Conservation (phyloP, 176 grass and related monocot genomes). For the bread wheat (Triticum aestivum) region DNA sequence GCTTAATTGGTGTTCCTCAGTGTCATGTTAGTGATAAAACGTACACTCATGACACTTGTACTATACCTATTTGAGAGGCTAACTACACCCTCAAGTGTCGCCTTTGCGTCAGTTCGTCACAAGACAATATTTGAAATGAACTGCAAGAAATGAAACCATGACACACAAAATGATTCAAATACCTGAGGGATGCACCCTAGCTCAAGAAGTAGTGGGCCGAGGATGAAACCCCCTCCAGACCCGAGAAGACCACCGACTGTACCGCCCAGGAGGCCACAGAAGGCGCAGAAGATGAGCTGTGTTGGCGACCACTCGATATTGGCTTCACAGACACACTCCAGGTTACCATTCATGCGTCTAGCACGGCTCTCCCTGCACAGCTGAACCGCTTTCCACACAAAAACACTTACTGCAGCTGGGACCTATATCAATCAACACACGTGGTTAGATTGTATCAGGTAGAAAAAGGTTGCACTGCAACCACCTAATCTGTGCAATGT, state of each 20-base stretch:
- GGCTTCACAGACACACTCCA: slow-evolving; percentile 88
- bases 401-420: slow-evolving; percentile 57
- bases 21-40: not conserved
- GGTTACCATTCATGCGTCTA: slow-evolving; percentile 63
- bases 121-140: not conserved
- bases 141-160: not conserved
- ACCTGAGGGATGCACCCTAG: slow-evolving; percentile 97
- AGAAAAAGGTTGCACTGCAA: not conserved
- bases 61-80: not conserved
- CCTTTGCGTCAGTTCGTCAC: not conserved
- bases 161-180: not conserved
- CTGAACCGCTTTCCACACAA: slow-evolving; percentile 61
- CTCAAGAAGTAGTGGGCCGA: slow-evolving; percentile 94
- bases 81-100: not conserved
- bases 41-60: not conserved
- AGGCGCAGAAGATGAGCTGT: slow-evolving; percentile 86
- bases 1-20: not conserved
- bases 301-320: slow-evolving; percentile 74
- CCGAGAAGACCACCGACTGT: slow-evolving; percentile 91
- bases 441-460: not conserved
- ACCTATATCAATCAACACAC: slow-evolving; percentile 43
- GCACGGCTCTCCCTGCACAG: slow-evolving; percentile 70
- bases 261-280: slow-evolving; percentile 80
- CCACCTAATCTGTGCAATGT: not conserved
- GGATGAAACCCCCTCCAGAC: slow-evolving; percentile 94